Percentiles rank a stretch among this genome's conserved stretches.
These are phyloP conservation scores for Botrytis elliptica DNA, from an alignment of 2,329 filamentous ascomycete genomes.

Conservation along the genomic window DNA sequence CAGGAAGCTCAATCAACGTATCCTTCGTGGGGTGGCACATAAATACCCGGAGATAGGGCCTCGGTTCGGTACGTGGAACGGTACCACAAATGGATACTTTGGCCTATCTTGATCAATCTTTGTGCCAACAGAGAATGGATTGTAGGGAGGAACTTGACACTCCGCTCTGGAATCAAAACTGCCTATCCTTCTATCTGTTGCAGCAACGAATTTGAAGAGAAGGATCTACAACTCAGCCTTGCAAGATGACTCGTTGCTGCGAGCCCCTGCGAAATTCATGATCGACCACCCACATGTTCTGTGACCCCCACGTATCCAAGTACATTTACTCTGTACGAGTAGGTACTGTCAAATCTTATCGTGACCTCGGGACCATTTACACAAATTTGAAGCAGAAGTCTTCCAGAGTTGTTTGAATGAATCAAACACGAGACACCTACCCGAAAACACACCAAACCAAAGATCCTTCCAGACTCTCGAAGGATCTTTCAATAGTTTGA, in stretches of 20 bases:
- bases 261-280: neutral
- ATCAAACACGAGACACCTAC: neutral
- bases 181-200: neutral
- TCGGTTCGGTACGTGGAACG: constrained; percentile 17
- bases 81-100: neutral
- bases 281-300: constrained; percentile 13
- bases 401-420: neutral
- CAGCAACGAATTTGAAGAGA: neutral
- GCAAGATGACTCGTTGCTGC: neutral
- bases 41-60: constrained; percentile 11
- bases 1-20: constrained; percentile 5
- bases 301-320: constrained; percentile 10
- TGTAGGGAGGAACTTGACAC: neutral
- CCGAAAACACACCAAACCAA: neutral
- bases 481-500: neutral
- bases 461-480: neutral
- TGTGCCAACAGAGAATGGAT: neutral
- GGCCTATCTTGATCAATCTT: neutral
- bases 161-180: neutral
- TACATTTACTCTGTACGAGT: neutral
- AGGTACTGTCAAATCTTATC: constrained; percentile 10
- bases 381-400: constrained; percentile 10
- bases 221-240: neutral
- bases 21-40: constrained; percentile 2
- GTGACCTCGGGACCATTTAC: constrained; percentile 17